Base-by-base conservation (phyloP, 2,329 filamentous ascomycete species). In the Ramularia endophylla region DNA sequence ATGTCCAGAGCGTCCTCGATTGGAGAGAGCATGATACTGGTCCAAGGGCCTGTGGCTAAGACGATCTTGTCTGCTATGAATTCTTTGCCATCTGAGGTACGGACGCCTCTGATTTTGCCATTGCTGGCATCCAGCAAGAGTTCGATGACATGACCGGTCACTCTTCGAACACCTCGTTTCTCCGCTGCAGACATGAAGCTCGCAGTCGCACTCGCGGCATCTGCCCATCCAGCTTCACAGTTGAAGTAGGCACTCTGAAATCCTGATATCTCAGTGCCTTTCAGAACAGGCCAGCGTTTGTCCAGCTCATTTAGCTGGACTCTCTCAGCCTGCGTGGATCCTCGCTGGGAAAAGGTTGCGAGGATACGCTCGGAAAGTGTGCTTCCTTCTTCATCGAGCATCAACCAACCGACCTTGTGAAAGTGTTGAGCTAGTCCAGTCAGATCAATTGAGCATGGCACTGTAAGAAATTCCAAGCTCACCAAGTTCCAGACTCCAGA, bases 401-500 rank as follows among this genome's bases (percentile, higher is more conserved):
- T 72, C 62, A 69, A 75, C 41, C 77, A 70, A 0, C 80, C 79
- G 0, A 72, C 76, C 55, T 77, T 70, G 55, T 81, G 74, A 54
- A 80, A 83, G 38, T 70, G 73, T 2, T 42, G 43, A 20, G 22
- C 22, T 25, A n/a, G n/a, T n/a, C n/a, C n/a, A n/a, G n/a, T n/a
- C n/a, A n/a, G n/a, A n/a, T n/a, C n/a, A n/a, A n/a, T n/a, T n/a
- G n/a, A n/a, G n/a, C n/a, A n/a, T n/a, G n/a, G n/a, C n/a, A n/a
- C n/a, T n/a, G n/a, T n/a, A n/a, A n/a, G n/a, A n/a, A n/a, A n/a
- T n/a, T n/a, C n/a, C n/a, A n/a, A n/a, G n/a, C 22, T 25, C 11
- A 25, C 56, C 47, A 1, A 63, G 48, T 34, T 60, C 52, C 9
- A 52, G 41, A 36, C 46, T 53, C 41, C 50, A 56, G 40, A 54